A percentile compares a stretch with the other conserved stretches of the same genome.
phyloP scores from a whole-genome alignment of 306 rosid species.

The Sindora glabra region DNA sequence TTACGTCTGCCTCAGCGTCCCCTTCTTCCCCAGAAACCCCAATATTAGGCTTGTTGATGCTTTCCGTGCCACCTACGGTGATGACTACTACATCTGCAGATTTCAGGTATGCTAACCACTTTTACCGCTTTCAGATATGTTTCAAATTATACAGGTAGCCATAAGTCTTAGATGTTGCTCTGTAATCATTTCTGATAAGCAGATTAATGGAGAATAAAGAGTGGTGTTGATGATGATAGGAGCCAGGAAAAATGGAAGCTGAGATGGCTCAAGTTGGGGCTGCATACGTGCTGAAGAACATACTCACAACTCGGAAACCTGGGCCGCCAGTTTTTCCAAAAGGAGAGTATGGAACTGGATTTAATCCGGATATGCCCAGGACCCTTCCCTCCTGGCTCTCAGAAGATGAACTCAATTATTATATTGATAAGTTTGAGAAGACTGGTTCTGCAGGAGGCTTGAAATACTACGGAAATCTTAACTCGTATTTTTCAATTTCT shows the following conservation, averaged over 20 bases:
- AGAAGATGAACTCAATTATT: slow-evolving; percentile 27
- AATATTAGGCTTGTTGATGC: too few relatives aligned
- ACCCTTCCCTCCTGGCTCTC: slow-evolving; percentile 37
- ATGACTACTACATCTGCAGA: too few relatives aligned
- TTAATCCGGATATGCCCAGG: neutral
- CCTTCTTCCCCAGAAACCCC: too few relatives aligned
- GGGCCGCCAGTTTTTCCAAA: slow-evolving; percentile 24
- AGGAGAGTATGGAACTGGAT: neutral
- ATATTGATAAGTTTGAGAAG: slow-evolving; percentile 25
- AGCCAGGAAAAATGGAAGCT: slow-evolving; percentile 18
- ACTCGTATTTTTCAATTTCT: slow-evolving; percentile 11
- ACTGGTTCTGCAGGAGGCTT: slow-evolving; percentile 29
- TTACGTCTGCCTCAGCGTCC: too few relatives aligned
- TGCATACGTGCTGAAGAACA: neutral
- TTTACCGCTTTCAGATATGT: too few relatives aligned
- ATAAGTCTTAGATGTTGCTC: too few relatives aligned
- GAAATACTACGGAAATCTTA: slow-evolving; percentile 34
- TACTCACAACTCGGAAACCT: neutral
- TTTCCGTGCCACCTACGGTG: too few relatives aligned
- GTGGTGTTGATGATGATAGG: too few relatives aligned
- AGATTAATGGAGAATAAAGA: too few relatives aligned
- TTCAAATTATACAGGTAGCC: too few relatives aligned
- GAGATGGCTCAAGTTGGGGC: neutral
- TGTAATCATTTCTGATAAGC: too few relatives aligned
- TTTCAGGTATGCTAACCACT: too few relatives aligned